These are phyloP conservation scores for Phyllostachys edulis DNA, from an alignment of 176 grass and related monocot genomes.

Conservation along the genomic window DNA sequence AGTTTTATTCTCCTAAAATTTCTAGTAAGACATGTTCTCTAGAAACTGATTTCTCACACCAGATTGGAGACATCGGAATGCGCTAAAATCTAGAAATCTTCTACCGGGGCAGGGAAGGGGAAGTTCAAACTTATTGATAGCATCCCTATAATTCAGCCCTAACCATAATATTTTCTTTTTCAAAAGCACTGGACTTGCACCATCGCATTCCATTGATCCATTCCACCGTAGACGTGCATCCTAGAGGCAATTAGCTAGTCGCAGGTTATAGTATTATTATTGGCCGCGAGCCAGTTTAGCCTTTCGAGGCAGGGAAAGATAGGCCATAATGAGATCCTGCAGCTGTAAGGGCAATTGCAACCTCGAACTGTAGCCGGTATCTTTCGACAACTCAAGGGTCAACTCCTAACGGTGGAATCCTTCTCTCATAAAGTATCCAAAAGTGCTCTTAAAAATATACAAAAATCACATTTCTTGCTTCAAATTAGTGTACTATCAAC, in stretches of 20 bases:
- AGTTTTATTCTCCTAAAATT: no score
- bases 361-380: neutral
- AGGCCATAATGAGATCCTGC: constrained; percentile 6
- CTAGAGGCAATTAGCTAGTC: neutral
- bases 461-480: neutral
- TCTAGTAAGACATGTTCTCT: no score
- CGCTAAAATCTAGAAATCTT: neutral
- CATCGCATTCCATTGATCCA: neutral
- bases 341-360: neutral
- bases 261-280: neutral
- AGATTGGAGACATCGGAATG: neutral
- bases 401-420: constrained; percentile 26
- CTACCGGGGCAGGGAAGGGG: neutral
- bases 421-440: constrained; percentile 16
- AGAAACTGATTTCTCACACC: neutral
- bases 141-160: neutral
- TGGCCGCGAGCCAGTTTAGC: constrained; percentile 35
- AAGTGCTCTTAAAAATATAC: neutral
- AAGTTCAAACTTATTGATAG: neutral
- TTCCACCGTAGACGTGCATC: constrained; percentile 8
- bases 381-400: neutral
- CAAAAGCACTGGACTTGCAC: neutral
- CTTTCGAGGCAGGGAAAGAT: constrained; percentile 46
- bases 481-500: no score
- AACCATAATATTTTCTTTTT: neutral